phyloP scores from a whole-genome alignment of 2,329 filamentous ascomycete genomes.

The Apiospora phragmitis region DNA sequence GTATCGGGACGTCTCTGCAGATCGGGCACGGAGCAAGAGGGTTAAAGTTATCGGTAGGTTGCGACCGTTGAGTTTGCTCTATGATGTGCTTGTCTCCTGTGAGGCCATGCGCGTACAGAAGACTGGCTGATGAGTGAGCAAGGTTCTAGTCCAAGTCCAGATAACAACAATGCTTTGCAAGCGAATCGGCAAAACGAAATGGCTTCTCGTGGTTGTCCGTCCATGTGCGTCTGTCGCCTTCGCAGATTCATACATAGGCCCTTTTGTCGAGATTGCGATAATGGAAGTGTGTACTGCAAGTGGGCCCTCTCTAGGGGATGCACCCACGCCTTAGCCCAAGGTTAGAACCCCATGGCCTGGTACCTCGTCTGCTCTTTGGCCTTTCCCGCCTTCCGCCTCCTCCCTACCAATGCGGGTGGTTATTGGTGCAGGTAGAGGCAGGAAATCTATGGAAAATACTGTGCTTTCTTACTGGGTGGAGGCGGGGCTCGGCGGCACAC shows the following conservation, averaged over 20 bases:
- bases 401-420: neutral
- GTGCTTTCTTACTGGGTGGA: neutral
- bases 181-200: neutral
- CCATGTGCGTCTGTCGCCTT: neutral
- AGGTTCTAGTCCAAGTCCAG: neutral
- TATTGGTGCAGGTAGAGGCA: neutral
- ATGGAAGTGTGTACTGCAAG: conserved; percentile 8
- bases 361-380: conserved; percentile 6
- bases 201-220: neutral
- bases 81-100: conserved; percentile 2
- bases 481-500: neutral
- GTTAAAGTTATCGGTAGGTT: conserved; percentile 8
- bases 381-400: neutral
- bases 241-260: neutral
- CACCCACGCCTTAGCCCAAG: conserved; percentile 7
- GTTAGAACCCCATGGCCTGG: neutral
- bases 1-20: conserved; percentile 7
- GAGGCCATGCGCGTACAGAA: conserved; percentile 7
- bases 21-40: conserved; percentile 7
- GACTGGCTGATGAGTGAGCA: conserved; percentile 1
- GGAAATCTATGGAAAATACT: neutral
- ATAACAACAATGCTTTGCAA: neutral
- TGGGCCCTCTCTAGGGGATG: conserved; percentile 4
- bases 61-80: conserved; percentile 3
- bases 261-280: conserved; percentile 8